phyloP scores from a whole-genome alignment of 1,139 yeast genomes.

The Saccharomycopsis hybrid region DNA sequence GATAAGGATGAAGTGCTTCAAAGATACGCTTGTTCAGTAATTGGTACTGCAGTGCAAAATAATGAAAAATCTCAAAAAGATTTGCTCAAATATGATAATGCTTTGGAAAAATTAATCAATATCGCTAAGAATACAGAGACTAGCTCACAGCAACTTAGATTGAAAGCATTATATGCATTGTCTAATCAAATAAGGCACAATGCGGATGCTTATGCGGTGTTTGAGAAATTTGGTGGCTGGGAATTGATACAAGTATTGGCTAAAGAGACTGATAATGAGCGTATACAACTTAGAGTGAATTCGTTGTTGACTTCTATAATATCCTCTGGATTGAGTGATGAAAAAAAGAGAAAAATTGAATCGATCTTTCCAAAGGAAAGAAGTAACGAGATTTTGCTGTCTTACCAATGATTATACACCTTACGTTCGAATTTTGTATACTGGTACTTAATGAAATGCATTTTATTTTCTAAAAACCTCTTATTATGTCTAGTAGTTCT shows the following conservation, averaged over 20 bases:
- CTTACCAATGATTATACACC: background rate
- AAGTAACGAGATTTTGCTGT: conserved; percentile 3
- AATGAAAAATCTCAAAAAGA: conserved; percentile 69
- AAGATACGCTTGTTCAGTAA: conserved; percentile 59
- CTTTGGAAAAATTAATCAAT: conserved; percentile 40
- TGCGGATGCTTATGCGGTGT: conserved; percentile 45
- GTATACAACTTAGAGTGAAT: conserved; percentile 17
- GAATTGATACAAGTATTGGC: conserved; percentile 30
- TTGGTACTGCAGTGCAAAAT: conserved; percentile 92
- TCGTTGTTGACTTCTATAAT: conserved; percentile 16
- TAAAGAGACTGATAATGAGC: conserved; percentile 23
- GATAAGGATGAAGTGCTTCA: conserved; percentile 42
- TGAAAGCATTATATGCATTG: conserved; percentile 72
- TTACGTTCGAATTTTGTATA: too few species aligned
- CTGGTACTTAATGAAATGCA: background rate
- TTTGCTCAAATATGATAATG: conserved; percentile 45
- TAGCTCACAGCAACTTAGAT: conserved; percentile 26
- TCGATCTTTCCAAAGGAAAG: conserved; percentile 1
- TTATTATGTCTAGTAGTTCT: background rate
- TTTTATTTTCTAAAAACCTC: background rate
- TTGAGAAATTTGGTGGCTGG: conserved; percentile 64
- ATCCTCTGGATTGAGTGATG: conserved; percentile 10
- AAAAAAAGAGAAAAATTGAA: conserved; percentile 3
- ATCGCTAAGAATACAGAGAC: conserved; percentile 31
- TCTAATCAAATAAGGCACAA: conserved; percentile 73